Evolutionary conservation across 192 early-diverging fungal species (phyloP), one percentile per base, ranked within the genome.

Genomic region (Blastocladiella britannica): DNA sequence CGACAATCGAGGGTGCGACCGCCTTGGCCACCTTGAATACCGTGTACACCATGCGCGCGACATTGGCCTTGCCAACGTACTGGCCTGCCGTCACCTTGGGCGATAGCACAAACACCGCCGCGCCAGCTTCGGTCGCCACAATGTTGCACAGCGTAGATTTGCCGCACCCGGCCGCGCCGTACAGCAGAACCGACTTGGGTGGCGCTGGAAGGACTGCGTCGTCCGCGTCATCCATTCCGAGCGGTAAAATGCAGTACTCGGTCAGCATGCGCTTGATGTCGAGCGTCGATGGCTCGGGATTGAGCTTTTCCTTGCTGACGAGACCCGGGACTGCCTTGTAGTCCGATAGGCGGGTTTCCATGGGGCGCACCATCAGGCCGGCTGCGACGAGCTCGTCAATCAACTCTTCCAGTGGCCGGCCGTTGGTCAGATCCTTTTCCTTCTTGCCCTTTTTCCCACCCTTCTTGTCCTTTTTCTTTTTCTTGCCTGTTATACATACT

Each of bases 11-110:
- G 0, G 78, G 78, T n/a, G 66, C 60, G 37, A 75, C 66, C 25
- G 73, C 72, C 64, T 71, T 69, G 28, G 78, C 78, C 0, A 80
- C 78, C 57, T 80, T 80, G 66, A 80, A 80, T 1, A 75, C 76
- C 76, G 79, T 80, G 72, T 80, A 76, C 51, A 80, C 31, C 76
- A 80, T 78, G 28, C 67, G 69, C 18, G 70, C 60, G 1, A 71
- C 68, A 12, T 65, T 67, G 25, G 69, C 51, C 59, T 80, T 80
- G 52, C 78, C 78, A 12, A 66, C 55, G 59, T 62, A 80, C 58
- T 79, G 78, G 20, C 78, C 76, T 25, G 71, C 72, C 0, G 78
- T 77, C 67, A 77, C 74, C 29, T 62, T 53, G 20, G 78, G 78
- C 2, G 72, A 66, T 26, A 80, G 52, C 59, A 79, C 79, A 63